Base-by-base conservation (phyloP, 2,329 filamentous ascomycete genomes). In the Ascochyta koolunga region DNA sequence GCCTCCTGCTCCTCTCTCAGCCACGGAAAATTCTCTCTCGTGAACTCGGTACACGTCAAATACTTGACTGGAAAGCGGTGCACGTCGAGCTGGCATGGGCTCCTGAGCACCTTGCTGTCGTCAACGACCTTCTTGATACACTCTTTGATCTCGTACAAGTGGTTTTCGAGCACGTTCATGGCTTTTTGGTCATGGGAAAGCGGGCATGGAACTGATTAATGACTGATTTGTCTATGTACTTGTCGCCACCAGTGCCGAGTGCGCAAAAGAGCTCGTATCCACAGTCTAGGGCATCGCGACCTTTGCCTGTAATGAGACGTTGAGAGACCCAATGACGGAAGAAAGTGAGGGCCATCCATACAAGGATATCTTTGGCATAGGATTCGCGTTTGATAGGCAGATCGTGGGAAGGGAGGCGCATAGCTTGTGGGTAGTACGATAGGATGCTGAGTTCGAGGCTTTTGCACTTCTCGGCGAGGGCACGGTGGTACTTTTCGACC, bases 341-440 rank as follows among this genome's bases (percentile, higher is more conserved):
- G 44, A 80, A 75, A 7, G 61, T 64, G 7, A 82, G 68, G 4
- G 76, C 77, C 68, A 82, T 79, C 81, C 81, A 83, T 58, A 78
- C 72, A 54, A 82, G 74, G 54, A 83, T 79, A 54, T 83, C 78
- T 52, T 75, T 78, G 18, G 72, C 68, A 57, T 82, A 83, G 15
- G 71, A 69, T 38, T 77, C 74, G 29, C 79, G 77, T 46, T 71
- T 73, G 46, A 75, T 71, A 10, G 78, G 67, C 1, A 66, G 55
- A 15, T 65, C 62, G 4, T 72, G 57, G 10, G 59, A 61, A 6
- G 65, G 63, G 1, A 60, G 58, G 16, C 67, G 60, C 31, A 71
- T 67, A 8, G 63, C 54, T 19, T 66, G 67, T 1, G 71, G 70
- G 44, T 70, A 69, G n/a, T 64, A 24, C 1, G 58, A 58, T 37